Conservation (phyloP, 2,329 filamentous ascomycete genomes). For the Cryphonectria parasitica region DNA sequence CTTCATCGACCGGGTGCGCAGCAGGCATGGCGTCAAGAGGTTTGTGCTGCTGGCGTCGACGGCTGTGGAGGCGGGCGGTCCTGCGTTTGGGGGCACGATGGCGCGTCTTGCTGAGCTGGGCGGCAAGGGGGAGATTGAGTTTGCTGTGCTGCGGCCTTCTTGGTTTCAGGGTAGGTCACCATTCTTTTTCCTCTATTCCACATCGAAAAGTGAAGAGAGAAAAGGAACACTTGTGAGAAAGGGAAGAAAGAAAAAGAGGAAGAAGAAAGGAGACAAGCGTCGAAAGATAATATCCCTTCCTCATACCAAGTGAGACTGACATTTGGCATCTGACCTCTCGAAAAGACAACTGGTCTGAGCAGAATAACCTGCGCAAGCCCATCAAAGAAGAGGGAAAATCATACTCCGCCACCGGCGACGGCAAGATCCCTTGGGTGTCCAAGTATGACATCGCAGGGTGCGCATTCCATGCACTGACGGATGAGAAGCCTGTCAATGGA, state of each 20-base stretch:
- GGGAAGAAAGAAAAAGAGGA: not conserved
- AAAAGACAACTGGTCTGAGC: constrained; percentile 49
- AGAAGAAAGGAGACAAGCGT: not conserved
- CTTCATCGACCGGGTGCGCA: constrained; percentile 47
- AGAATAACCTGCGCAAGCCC: constrained; percentile 32
- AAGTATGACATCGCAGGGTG: constrained; percentile 52
- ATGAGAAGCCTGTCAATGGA: constrained; percentile 44
- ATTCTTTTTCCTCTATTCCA: not conserved
- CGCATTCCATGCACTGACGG: constrained; percentile 45
- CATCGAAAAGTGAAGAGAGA: not conserved
- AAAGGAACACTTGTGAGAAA: no score
- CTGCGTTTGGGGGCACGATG: constrained; percentile 42
- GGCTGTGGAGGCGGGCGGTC: constrained; percentile 41
- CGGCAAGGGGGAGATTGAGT: constrained; percentile 42
- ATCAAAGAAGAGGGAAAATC: constrained; percentile 46
- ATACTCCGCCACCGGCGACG: constrained; percentile 47
- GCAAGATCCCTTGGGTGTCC: constrained; percentile 51
- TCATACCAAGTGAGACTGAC: not conserved
- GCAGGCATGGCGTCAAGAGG: constrained; percentile 41
- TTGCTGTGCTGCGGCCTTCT: constrained; percentile 48
- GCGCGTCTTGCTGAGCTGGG: constrained; percentile 44
- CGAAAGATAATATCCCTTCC: no score
- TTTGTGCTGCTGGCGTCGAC: constrained; percentile 51
- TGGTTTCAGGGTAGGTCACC: constrained; percentile 45
- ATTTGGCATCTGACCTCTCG: not conserved